These are phyloP conservation scores for Saprolegnia diclina DNA, from an alignment of 352 stramenopile species.

Conservation along the genomic window DNA sequence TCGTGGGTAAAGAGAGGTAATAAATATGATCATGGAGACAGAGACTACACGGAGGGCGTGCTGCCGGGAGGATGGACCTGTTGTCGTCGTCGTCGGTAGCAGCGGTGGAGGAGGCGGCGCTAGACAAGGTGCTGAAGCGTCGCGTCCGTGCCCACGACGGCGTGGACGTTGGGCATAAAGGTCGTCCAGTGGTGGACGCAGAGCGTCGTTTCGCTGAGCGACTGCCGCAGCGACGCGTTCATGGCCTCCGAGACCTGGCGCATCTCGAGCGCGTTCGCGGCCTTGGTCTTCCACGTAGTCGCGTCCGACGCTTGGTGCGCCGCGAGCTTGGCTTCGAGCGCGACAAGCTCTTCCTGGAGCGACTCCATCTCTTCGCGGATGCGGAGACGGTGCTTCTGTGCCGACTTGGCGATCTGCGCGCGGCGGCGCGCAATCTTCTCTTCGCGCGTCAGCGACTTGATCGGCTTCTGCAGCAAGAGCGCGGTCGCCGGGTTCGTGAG, in stretches of 20 bases:
- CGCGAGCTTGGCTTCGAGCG: neutral
- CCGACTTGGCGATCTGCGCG: slow-evolving; percentile 23
- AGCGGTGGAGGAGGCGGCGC: neutral
- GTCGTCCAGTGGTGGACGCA: slow-evolving; percentile 14
- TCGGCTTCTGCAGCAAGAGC: neutral
- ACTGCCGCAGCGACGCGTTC: slow-evolving; percentile 10
- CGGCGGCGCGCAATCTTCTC: slow-evolving; percentile 12
- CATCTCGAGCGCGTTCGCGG: neutral
- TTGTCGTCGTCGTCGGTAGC: neutral
- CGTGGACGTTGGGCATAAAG: neutral
- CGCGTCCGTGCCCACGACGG: neutral
- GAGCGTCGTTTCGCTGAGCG: slow-evolving; percentile 11
- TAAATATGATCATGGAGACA: neutral
- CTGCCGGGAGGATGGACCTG: neutral
- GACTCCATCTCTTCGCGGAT: slow-evolving; percentile 19
- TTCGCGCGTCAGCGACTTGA: slow-evolving; percentile 2
- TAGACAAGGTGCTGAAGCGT: neutral
- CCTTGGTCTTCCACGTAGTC: slow-evolving; percentile 1
- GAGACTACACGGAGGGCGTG: neutral
- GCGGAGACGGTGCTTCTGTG: slow-evolving; percentile 19
- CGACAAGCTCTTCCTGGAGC: neutral
- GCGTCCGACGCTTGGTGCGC: neutral
- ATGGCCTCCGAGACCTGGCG: slow-evolving; percentile 7
- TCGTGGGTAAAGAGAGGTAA: neutral
- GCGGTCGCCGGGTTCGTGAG: neutral